A percentile compares a stretch with the other conserved stretches of the same genome.
Conservation (phyloP, 2,329 filamentous ascomycete genomes). For the Leptosphaerulina australis region DNA sequence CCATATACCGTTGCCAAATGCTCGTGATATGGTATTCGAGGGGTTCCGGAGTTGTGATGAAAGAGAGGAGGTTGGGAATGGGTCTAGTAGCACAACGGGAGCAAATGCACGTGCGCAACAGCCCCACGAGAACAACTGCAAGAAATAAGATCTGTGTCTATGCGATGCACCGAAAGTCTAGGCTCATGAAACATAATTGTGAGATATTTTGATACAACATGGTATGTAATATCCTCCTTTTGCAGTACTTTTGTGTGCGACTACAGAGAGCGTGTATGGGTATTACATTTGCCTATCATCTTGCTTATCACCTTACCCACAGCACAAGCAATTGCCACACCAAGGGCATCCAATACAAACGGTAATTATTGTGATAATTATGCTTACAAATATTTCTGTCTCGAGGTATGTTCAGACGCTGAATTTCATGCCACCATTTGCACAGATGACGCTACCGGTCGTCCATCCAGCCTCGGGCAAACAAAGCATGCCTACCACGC, state of each 20-base stretch:
- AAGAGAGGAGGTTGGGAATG: constrained; percentile 15
- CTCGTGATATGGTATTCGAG: neutral
- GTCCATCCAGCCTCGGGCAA: constrained; percentile 74
- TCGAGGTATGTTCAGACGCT: constrained; percentile 26
- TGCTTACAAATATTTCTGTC: neutral
- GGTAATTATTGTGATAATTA: no score
- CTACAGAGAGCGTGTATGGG: neutral
- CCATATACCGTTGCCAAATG: neutral
- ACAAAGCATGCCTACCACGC: constrained; percentile 77
- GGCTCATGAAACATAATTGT: neutral
- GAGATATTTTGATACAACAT: neutral
- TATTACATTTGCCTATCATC: neutral
- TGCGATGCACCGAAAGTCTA: neutral
- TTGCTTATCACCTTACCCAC: no score
- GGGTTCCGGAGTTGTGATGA: neutral
- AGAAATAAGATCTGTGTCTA: neutral
- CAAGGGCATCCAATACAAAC: no score
- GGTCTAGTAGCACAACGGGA: constrained; percentile 2
- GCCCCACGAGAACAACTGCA: neutral
- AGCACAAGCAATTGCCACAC: no score
- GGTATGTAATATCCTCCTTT: no score
- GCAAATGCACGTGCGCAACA: constrained; percentile 7
- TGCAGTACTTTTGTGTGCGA: neutral
- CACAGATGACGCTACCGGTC: constrained; percentile 79
- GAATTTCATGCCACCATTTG: constrained; percentile 73